Conservation (phyloP, 2,329 filamentous ascomycete genomes). For the Torrubiellomyces zombiae region DNA sequence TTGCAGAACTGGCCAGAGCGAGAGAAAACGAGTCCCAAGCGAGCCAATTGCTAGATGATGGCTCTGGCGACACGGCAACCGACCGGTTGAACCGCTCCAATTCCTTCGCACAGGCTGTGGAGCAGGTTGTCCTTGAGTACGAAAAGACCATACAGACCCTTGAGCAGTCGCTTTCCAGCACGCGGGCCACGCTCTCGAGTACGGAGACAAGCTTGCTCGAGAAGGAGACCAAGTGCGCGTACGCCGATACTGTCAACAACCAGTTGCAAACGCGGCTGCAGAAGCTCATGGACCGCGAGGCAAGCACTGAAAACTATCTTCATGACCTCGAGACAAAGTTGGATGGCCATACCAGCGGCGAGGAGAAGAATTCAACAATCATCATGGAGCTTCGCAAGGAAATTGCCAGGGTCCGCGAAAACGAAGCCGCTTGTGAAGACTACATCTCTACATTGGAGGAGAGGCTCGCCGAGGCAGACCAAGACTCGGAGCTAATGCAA, state of each 20-base stretch:
- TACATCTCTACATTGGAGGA: conserved; percentile 97
- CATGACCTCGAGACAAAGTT: conserved; percentile 83
- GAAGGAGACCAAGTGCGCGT: conserved; percentile 85
- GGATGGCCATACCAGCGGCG: conserved; percentile 76
- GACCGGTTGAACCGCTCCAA: conserved; percentile 88
- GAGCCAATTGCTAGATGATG: conserved; percentile 35
- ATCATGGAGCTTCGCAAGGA: conserved; percentile 83
- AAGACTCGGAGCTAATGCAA: conserved; percentile 93
- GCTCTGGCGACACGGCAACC: conserved; percentile 60
- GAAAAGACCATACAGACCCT: conserved; percentile 95
- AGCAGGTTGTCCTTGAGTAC: conserved; percentile 91
- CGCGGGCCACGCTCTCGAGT: conserved; percentile 62
- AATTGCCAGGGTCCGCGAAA: conserved; percentile 72
- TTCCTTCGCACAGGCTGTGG: conserved; percentile 87
- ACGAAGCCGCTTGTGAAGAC: conserved; percentile 79
- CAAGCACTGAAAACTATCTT: conserved; percentile 81
- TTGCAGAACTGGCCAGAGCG: conserved; percentile 80
- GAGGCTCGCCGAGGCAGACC: conserved; percentile 84
- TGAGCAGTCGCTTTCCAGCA: conserved; percentile 81
- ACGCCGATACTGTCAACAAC: conserved; percentile 77
- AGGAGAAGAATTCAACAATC: conserved; percentile 80
- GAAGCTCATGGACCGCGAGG: conserved; percentile 82
- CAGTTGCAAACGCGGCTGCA: conserved; percentile 83
- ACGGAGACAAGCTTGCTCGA: conserved; percentile 81
- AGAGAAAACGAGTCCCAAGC: conserved; percentile 51